Conservation (phyloP, 768 basidiomycete species). For the Suillus alpinus region DNA sequence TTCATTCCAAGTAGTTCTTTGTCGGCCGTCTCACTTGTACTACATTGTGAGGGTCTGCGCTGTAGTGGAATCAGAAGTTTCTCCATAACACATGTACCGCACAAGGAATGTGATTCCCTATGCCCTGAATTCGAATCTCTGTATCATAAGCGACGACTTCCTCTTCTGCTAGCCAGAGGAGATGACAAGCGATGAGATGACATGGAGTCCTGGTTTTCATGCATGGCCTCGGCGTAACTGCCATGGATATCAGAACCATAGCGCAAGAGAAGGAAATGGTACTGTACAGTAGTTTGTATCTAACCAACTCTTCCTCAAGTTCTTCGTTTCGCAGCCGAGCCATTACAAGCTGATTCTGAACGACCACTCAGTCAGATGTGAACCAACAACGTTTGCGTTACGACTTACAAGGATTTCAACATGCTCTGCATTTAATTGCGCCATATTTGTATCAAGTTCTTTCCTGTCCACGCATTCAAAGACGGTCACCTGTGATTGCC, state of each 20-base stretch:
- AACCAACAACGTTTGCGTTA: neutral
- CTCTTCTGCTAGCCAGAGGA: constrained; percentile 11
- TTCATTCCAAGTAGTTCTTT: constrained; percentile 16
- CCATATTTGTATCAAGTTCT: constrained; percentile 71
- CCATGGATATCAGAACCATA: constrained; percentile 1
- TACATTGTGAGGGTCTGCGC: neutral
- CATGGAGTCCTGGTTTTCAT: constrained; percentile 68
- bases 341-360: constrained; percentile 87
- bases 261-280: neutral
- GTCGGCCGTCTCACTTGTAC: neutral
- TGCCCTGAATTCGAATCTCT: neutral
- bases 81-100: neutral
- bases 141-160: constrained; percentile 17
- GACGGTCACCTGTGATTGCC: constrained; percentile 1
- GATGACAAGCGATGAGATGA: constrained; percentile 60
- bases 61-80: neutral
- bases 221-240: constrained; percentile 73
- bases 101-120: too few relatives aligned
- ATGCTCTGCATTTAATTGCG: constrained; percentile 81
- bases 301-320: constrained; percentile 89
- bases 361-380: constrained; percentile 17
- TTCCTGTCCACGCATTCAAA: constrained; percentile 48
- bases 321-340: constrained; percentile 88
- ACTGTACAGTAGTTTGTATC: constrained; percentile 81
- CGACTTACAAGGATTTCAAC: constrained; percentile 63